Evolutionary conservation across 371 early-diverging fungal species (phyloP).

Genomic region (Choanephora cucurbitarum): DNA sequence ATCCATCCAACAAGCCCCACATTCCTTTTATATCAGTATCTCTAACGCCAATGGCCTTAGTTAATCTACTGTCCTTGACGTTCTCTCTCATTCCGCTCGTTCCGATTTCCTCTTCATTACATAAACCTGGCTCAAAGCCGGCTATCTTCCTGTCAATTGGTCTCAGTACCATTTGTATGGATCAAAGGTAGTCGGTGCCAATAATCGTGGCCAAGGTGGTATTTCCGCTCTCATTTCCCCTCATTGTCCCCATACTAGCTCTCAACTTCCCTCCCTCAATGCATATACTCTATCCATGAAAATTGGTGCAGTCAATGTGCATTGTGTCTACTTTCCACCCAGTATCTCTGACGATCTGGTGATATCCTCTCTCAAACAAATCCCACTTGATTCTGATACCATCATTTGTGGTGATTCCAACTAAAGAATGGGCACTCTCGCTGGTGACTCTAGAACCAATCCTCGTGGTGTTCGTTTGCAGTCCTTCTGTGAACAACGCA

Average conservation of each 20-base stretch:
- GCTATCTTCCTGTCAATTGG: conserved; percentile 15
- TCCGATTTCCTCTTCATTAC: conserved; percentile 17
- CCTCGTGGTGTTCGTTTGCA: conserved; percentile 4
- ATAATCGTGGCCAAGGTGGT: conserved; percentile 7
- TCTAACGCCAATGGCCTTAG: conserved; percentile 10
- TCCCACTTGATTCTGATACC: conserved; percentile 6
- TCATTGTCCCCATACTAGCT: not conserved
- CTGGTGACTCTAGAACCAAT: conserved; percentile 2
- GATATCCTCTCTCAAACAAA: conserved; percentile 1
- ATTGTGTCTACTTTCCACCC: conserved; percentile 22
- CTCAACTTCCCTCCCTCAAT: not conserved
- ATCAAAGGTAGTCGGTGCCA: not conserved
- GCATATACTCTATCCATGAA: too few species aligned
- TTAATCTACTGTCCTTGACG: not conserved
- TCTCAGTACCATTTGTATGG: conserved; percentile 23
- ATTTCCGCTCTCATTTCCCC: conserved; percentile 3
- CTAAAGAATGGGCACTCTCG: conserved; percentile 3
- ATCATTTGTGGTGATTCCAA: conserved; percentile 22
- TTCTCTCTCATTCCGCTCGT: not conserved
- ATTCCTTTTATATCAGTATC: conserved; percentile 1
- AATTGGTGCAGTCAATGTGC: not conserved
- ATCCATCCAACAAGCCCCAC: not conserved
- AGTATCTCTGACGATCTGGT: conserved; percentile 4
- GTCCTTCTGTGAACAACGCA: not conserved
- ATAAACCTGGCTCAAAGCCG: conserved; percentile 21